These are phyloP conservation scores for Gentiana macrophylla DNA, from an alignment of 257 asterid genomes.

Conservation along the genomic window DNA sequence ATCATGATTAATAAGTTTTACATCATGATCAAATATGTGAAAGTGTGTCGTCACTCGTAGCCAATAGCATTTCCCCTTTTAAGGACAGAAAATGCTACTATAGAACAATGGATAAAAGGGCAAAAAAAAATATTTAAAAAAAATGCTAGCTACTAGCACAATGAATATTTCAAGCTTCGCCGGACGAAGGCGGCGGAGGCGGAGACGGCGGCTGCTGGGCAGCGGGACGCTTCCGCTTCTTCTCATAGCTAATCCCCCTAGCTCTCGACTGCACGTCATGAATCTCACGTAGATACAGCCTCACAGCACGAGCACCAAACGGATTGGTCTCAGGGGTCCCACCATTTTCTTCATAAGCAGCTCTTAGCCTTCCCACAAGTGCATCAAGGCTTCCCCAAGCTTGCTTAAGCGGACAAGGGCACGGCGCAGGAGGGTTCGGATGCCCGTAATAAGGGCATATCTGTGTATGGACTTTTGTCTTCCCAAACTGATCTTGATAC, in stretches of 20 bases:
- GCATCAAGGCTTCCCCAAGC: constrained; percentile 99
- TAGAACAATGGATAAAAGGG: too few species aligned
- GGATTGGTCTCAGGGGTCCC: constrained; percentile 86
- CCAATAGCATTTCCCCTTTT: too few species aligned
- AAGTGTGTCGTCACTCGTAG: too few species aligned
- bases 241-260: constrained; percentile 86
- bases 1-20: too few species aligned
- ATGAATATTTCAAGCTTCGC: too few species aligned
- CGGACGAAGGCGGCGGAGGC: constrained; percentile 1
- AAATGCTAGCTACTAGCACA: too few species aligned
- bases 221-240: constrained; percentile 35
- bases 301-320: constrained; percentile 78
- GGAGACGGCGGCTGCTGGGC: background rate
- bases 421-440: constrained; percentile 89
- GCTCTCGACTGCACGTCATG: constrained; percentile 89
- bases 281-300: constrained; percentile 81
- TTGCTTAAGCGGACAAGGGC: constrained; percentile 93
- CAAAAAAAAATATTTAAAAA: too few species aligned
- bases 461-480: constrained; percentile 72
- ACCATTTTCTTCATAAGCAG: constrained; percentile 91
- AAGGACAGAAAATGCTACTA: too few species aligned
- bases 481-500: constrained; percentile 88
- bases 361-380: constrained; percentile 73
- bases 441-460: constrained; percentile 88
- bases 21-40: too few species aligned